These are phyloP conservation scores for Nectriaceae sp. DNA, from an alignment of 2,329 filamentous ascomycete genomes.

Conservation along the genomic window DNA sequence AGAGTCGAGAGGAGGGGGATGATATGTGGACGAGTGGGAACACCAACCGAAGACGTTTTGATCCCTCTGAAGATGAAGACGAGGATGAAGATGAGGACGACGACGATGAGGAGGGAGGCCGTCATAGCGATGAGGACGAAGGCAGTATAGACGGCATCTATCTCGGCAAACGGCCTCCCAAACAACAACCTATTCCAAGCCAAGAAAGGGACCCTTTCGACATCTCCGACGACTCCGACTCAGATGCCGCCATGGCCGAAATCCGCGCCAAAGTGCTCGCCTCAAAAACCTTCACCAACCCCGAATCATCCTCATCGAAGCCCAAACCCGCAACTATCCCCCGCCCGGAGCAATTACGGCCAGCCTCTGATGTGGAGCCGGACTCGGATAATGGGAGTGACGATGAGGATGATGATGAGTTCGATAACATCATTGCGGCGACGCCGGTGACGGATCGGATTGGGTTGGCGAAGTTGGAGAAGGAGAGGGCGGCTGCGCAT, in stretches of 20 bases:
- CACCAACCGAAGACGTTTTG: conserved; percentile 66
- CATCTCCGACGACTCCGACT: conserved; percentile 78
- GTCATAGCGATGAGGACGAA: conserved; percentile 45
- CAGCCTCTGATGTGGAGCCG: conserved; percentile 68
- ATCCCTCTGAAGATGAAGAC: conserved; percentile 58
- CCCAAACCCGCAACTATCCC: conserved; percentile 62
- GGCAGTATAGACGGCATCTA: conserved; percentile 59
- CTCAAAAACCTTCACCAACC: conserved; percentile 77
- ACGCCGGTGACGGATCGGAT: conserved; percentile 86
- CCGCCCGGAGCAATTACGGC: conserved; percentile 54
- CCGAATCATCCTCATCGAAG: conserved; percentile 45
- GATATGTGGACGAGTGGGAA: conserved; percentile 94
- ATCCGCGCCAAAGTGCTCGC: conserved; percentile 86
- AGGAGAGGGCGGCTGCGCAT: conserved; percentile 51
- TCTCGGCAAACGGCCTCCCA: conserved; percentile 54
- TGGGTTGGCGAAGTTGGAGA: conserved; percentile 62
- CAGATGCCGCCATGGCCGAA: conserved; percentile 86
- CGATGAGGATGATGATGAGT: conserved; percentile 71
- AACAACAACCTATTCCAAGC: conserved; percentile 36
- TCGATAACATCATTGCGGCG: conserved; percentile 91
- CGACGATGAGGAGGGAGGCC: conserved; percentile 49
- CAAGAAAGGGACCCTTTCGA: conserved; percentile 62
- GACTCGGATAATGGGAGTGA: conserved; percentile 67
- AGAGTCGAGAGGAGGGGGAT: conserved; percentile 71
- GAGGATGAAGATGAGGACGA: conserved; percentile 50